Evolutionary conservation across 1,284 basidiomycete genomes (phyloP).

Genomic region (Papiliotrema flavescens): DNA sequence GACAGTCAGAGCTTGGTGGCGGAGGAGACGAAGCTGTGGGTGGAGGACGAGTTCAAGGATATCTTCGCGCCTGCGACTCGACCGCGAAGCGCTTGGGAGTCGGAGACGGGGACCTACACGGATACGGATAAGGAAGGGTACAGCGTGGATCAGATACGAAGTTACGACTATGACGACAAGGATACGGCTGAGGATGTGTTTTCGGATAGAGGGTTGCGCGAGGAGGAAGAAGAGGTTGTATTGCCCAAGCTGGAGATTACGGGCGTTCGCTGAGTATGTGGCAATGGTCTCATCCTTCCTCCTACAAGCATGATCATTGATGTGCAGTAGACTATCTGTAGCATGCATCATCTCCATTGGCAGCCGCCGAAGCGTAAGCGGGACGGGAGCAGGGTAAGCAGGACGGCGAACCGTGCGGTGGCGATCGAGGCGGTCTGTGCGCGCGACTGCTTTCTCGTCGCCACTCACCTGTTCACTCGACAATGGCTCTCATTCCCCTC

Average conservation of each 20-base stretch:
- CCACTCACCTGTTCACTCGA: background rate
- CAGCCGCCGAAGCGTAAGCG: no score
- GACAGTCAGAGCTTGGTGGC: constrained; percentile 24
- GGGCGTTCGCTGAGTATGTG: background rate
- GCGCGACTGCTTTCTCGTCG: background rate
- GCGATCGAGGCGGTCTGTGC: background rate
- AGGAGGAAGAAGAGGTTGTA: background rate
- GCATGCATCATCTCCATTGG: background rate
- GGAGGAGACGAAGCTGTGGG: constrained; percentile 31
- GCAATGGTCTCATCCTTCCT: background rate
- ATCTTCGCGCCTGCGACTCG: constrained; percentile 24
- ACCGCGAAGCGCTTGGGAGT: background rate
- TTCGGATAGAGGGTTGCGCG: constrained; percentile 6
- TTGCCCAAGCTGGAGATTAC: background rate
- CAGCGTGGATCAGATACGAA: background rate
- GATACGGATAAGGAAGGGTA: background rate
- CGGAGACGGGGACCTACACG: background rate
- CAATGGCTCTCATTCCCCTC: no score
- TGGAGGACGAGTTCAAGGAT: constrained; percentile 37
- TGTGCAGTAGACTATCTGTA: background rate
- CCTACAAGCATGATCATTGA: background rate
- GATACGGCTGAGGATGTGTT: constrained; percentile 2
- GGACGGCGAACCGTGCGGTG: no score
- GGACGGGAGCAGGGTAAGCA: no score
- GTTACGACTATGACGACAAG: background rate